A percentile compares a stretch with the other conserved stretches of the same genome.
Conservation (phyloP, 2,329 filamentous ascomycete species). For the Laburnicola sp. region DNA sequence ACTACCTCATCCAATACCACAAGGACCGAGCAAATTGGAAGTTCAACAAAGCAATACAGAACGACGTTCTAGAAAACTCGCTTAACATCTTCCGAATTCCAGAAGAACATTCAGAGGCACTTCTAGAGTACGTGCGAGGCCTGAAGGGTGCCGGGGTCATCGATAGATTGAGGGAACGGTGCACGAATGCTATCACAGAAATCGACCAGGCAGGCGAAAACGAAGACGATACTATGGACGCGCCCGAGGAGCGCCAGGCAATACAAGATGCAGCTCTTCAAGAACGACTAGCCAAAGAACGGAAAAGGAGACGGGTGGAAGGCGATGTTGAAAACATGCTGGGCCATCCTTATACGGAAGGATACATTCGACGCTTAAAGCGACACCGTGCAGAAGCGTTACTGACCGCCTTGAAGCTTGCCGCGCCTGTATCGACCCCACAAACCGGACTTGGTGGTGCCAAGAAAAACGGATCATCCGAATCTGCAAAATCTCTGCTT, state of each 20-base stretch:
- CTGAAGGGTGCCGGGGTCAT: slow-evolving; percentile 72
- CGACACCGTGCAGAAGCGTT: slow-evolving; percentile 38
- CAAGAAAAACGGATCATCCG: slow-evolving; percentile 18
- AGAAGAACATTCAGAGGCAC: slow-evolving; percentile 65
- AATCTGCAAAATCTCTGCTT: slow-evolving; percentile 17
- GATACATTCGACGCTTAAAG: slow-evolving; percentile 40
- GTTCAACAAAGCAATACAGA: slow-evolving; percentile 94
- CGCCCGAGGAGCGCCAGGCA: slow-evolving; percentile 37
- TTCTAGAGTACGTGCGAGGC: slow-evolving; percentile 78
- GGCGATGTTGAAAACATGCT: slow-evolving; percentile 31
- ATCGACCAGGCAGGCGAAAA: slow-evolving; percentile 49
- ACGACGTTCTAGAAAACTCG: slow-evolving; percentile 78
- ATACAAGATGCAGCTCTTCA: slow-evolving; percentile 44
- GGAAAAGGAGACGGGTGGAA: slow-evolving; percentile 37
- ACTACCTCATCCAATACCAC: slow-evolving; percentile 78
- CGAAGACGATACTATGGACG: slow-evolving; percentile 36
- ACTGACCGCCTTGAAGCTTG: slow-evolving; percentile 32
- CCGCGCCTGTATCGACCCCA: slow-evolving; percentile 21
- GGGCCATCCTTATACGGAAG: slow-evolving; percentile 31
- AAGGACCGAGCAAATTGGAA: slow-evolving; percentile 76
- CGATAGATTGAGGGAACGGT: slow-evolving; percentile 67
- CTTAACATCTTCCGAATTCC: slow-evolving; percentile 75
- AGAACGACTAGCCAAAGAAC: slow-evolving; percentile 37
- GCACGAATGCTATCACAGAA: slow-evolving; percentile 61
- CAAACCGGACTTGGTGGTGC: slow-evolving; percentile 1